Conservation (phyloP, 208 protist genomes). For the Trypanosoma congolense region DNA sequence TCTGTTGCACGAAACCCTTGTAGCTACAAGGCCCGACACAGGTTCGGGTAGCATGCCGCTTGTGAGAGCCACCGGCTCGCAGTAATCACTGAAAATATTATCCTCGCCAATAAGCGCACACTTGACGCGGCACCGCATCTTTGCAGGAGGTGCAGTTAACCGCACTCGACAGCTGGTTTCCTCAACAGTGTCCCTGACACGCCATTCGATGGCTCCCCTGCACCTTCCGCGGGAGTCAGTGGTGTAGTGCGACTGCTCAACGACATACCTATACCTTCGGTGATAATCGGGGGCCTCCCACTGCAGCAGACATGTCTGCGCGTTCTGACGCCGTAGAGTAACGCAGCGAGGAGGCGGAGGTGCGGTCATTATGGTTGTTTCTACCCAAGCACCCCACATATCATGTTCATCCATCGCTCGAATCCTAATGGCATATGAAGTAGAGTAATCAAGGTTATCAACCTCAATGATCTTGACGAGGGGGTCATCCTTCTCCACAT, state of each 20-base stretch:
- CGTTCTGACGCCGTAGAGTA: constrained; percentile 65
- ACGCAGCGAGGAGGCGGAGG: constrained; percentile 60
- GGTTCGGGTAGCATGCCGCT: constrained; percentile 78
- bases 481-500: constrained; percentile 7
- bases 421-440: constrained; percentile 56
- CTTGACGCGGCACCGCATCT: constrained; percentile 83
- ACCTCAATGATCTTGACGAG: constrained; percentile 20
- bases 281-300: constrained; percentile 50
- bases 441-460: constrained; percentile 47
- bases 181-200: constrained; percentile 67
- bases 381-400: constrained; percentile 70
- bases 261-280: constrained; percentile 61
- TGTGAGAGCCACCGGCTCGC: constrained; percentile 58
- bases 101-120: constrained; percentile 35
- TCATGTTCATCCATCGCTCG: constrained; percentile 73
- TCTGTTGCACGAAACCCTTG: constrained; percentile 43
- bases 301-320: constrained; percentile 74
- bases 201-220: constrained; percentile 46
- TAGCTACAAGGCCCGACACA: constrained; percentile 51
- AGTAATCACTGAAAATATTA: constrained; percentile 65
- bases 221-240: constrained; percentile 18
- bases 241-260: constrained; percentile 50
- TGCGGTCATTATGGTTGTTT: constrained; percentile 61
- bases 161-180: constrained; percentile 67
- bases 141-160: constrained; percentile 38